These are phyloP conservation scores for Fusarium sulawesiense DNA, from an alignment of 2,329 filamentous ascomycete species.

Conservation along the genomic window DNA sequence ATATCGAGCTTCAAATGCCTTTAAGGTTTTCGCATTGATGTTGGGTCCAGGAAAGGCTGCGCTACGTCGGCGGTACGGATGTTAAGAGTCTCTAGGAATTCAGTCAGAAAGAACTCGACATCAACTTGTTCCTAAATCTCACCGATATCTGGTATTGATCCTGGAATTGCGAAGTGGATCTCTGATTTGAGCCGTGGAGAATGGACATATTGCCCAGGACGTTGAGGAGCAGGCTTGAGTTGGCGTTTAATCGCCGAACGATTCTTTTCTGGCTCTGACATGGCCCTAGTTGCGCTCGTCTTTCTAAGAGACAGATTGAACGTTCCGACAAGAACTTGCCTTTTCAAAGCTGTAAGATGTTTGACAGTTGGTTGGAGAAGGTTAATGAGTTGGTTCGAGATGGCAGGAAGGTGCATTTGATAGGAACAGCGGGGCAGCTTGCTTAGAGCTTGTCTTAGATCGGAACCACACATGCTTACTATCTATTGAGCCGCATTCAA, in stretches of 20 bases:
- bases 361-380: background rate
- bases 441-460: background rate
- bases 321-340: background rate
- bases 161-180: slow-evolving; percentile 48
- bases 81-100: slow-evolving; percentile 39
- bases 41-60: slow-evolving; percentile 53
- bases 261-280: slow-evolving; percentile 32
- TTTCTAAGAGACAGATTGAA: background rate
- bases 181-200: slow-evolving; percentile 44
- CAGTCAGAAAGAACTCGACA: background rate
- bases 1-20: background rate
- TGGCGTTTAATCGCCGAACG: slow-evolving; percentile 36
- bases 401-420: background rate
- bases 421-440: slow-evolving; percentile 1
- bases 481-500: background rate
- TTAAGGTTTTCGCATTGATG: slow-evolving; percentile 37
- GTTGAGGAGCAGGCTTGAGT: slow-evolving; percentile 45
- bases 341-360: background rate
- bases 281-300: background rate
- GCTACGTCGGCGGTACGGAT: slow-evolving; percentile 47
- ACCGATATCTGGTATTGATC: slow-evolving; percentile 45
- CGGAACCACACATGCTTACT: background rate
- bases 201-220: slow-evolving; percentile 39
- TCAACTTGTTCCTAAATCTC: background rate
- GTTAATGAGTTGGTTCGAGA: background rate